Evolutionary conservation across 2,329 filamentous ascomycete species (phyloP).

Genomic region (Lachnellula hyalina): DNA sequence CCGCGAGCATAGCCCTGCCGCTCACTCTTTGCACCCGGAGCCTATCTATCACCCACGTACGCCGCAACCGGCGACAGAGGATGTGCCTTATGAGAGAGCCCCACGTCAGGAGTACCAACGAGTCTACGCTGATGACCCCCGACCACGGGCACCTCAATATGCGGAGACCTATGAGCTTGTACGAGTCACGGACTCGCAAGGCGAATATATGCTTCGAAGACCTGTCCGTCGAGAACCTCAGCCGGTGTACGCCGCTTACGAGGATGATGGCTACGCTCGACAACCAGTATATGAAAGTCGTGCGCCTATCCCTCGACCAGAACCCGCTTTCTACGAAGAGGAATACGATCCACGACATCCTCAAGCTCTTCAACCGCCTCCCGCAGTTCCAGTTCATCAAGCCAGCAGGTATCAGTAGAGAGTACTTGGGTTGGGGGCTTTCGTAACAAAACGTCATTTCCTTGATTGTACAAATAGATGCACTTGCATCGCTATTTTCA

Average conservation of each 20-base stretch:
- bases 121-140: slow-evolving; percentile 30
- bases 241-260: slow-evolving; percentile 27
- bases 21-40: slow-evolving; percentile 23
- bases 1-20: slow-evolving; percentile 30
- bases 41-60: slow-evolving; percentile 29
- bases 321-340: slow-evolving; percentile 32
- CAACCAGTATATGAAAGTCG: slow-evolving; percentile 27
- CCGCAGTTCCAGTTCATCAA: slow-evolving; percentile 20
- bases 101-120: slow-evolving; percentile 33
- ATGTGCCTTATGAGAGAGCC: slow-evolving; percentile 28
- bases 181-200: slow-evolving; percentile 39
- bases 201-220: slow-evolving; percentile 43
- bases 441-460: slow-evolving; percentile 11
- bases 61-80: slow-evolving; percentile 20
- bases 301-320: slow-evolving; percentile 15
- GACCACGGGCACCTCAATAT: slow-evolving; percentile 28
- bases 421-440: slow-evolving; percentile 6
- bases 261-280: slow-evolving; percentile 24
- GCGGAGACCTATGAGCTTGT: slow-evolving; percentile 40
- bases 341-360: slow-evolving; percentile 43
- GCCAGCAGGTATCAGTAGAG: slow-evolving; percentile 24
- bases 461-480: slow-evolving; percentile 10
- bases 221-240: slow-evolving; percentile 35
- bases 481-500: slow-evolving; percentile 3
- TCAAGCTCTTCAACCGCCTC: slow-evolving; percentile 31